phyloP scores from a whole-genome alignment of 106 monocot species.

The Platanthera zijinensis region DNA sequence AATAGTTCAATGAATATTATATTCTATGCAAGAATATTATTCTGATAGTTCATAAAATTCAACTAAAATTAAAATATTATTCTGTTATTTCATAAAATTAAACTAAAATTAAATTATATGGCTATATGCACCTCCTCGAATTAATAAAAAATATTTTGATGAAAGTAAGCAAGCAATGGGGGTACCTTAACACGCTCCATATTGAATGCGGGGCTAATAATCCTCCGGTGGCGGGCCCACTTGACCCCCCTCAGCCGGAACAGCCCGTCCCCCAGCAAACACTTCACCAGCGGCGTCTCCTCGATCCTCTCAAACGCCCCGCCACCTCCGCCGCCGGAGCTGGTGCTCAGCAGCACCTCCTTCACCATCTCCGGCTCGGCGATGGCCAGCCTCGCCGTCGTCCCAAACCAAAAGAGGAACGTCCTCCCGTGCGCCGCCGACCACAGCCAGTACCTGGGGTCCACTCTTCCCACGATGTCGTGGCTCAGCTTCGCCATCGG shows the following conservation, averaged over 20 bases:
- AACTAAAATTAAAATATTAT: too few relatives aligned
- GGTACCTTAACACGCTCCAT: constrained; percentile 10
- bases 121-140: too few relatives aligned
- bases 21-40: too few relatives aligned
- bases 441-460: not conserved
- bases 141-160: too few relatives aligned
- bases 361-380: constrained; percentile 13
- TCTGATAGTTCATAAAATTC: too few relatives aligned
- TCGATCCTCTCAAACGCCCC: constrained; percentile 8
- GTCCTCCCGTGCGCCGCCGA: constrained; percentile 1
- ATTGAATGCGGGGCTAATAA: constrained; percentile 10
- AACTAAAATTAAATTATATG: too few relatives aligned
- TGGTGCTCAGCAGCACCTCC: constrained; percentile 6
- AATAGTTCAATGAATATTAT: too few relatives aligned
- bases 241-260: not conserved
- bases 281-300: not conserved
- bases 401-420: constrained; percentile 9
- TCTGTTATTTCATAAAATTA: too few relatives aligned
- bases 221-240: constrained; percentile 7
- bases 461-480: constrained; percentile 2
- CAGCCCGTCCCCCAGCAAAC: constrained; percentile 9
- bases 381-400: constrained; percentile 1
- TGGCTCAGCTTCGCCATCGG: not conserved
- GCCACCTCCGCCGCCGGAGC: not conserved
- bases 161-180: too few relatives aligned